Base-by-base conservation (phyloP, 768 basidiomycete species). In the Lactarius tabidus region DNA sequence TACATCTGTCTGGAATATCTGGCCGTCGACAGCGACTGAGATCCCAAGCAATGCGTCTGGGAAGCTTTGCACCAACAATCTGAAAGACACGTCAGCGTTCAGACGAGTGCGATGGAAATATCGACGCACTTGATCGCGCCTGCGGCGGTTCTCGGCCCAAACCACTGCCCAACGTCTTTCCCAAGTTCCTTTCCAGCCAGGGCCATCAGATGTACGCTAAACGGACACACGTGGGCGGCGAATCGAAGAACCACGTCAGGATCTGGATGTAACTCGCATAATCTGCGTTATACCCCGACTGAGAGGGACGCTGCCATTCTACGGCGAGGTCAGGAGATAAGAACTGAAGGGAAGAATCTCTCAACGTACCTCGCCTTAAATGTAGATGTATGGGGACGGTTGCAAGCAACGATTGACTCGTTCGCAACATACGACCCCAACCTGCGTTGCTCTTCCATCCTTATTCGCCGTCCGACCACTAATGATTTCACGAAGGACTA, bases 161-260 rank as follows among this genome's bases (percentile, higher is more conserved):
- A 98, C 96, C 96, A 98, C 75, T 94, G 90, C 1, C 96, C 96
- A 0, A 98, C 90, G 69, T 94, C 92, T 67, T 92, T 98, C 15
- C 96, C 96, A 1, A 98, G 82, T 70, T 95, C 90, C 73, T 98
- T 95, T 0, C 96, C 96, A 0, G 95, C 90, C 26, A 95, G 79
- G 0, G 95, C 95, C 90, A 99, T 97, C 55, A 93, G 84, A 75
- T 99, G 96, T 8, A 99, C 92, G 69, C 91, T 91, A 74, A 99
- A 99, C 0, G 96, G 96, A 18, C 89, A 87, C 35, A 88, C 0
- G 91, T 85, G 0, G 87, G 82, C 0, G 95, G 95, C 2, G 89
- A 88, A 73, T 99, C 96, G 54, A 98, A 77, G 78, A 98, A 99
- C 94, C 95, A 98, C 0, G 92, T 90, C 28, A 99, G 63, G 59